Evolutionary conservation across 2,329 filamentous ascomycete species (phyloP).

Genomic region (Colletotrichum higginsianum): DNA sequence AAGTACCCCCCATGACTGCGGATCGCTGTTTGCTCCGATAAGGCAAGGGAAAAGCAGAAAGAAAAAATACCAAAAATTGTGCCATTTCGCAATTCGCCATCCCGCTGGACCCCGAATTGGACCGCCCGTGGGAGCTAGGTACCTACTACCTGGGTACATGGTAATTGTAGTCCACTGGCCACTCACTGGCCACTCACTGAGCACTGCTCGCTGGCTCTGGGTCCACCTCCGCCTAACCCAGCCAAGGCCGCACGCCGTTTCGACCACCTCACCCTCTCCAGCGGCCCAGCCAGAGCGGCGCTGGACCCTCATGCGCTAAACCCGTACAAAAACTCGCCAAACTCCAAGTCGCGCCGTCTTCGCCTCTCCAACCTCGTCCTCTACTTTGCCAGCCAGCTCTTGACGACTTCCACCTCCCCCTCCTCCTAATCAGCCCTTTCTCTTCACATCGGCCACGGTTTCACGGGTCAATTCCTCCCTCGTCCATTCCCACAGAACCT

Average conservation of each 20-base stretch:
- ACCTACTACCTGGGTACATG: neutral
- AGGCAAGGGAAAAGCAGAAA: neutral
- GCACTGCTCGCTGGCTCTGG: neutral
- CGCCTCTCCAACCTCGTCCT: constrained; percentile 19
- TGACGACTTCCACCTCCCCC: neutral
- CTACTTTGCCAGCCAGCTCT: constrained; percentile 18
- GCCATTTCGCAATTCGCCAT: constrained; percentile 38
- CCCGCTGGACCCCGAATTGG: constrained; percentile 36
- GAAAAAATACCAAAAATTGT: constrained; percentile 3
- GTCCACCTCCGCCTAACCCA: constrained; percentile 35
- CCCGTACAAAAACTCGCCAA: constrained; percentile 40
- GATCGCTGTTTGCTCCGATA: neutral
- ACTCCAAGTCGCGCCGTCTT: constrained; percentile 27
- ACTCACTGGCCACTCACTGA: no score
- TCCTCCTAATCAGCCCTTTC: neutral
- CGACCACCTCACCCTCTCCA: constrained; percentile 41
- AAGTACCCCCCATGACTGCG: neutral
- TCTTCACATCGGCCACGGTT: constrained; percentile 19
- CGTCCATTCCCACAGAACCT: neutral
- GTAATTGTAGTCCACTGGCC: no score
- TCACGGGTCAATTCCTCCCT: neutral
- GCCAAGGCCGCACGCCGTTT: constrained; percentile 26
- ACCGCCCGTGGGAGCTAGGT: neutral
- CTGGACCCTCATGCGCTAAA: constrained; percentile 25
- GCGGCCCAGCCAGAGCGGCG: neutral